Base-by-base conservation (phyloP, 805 yeast species). In the Lachancea kluyveri region DNA sequence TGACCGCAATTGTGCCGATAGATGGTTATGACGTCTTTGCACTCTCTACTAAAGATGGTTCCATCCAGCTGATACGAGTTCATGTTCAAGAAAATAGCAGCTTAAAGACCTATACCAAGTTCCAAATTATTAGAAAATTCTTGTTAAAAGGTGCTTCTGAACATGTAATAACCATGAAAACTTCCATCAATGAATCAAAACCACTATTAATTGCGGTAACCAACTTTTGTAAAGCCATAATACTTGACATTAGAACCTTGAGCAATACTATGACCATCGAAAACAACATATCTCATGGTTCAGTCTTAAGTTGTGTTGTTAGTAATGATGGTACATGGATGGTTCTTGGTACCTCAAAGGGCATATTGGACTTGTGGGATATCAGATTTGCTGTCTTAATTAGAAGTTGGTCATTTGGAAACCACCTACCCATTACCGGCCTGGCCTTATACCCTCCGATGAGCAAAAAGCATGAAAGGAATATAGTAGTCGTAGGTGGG, bases 281-380 rank as follows among this genome's bases (percentile, higher is more conserved):
- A 28, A 78, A 72, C 39, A 78, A 81, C 4, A 62, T 72, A 1
- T 57, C 67, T 2, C 79, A 77, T 58, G 98, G 97, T 0, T 58
- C 72, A 2, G 70, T 79, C 0, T 69, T 77, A 0, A 59, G 79
- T 11, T 72, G 86, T 46, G 65, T 73, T 1, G 56, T 81, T 14
- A 81, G 79, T 33, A 54, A 59, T 0, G 59, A 65, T 10, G 57
- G 63, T 16, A 60, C 70, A 4, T 85, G 95, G 85, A 51, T 84
- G 1, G 52, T 84, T 6, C 50, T 80, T 2, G 96, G 96, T 0
- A 84, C 96, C 0, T 60, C 72, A 0, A 70, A 69, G 23, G 96
- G 96, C 1, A 60, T 79, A 1, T 50, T 92, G 18, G 77, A 76
- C 41, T 57, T 90, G 10, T 87, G 95, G 94, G 96, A 87, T 53